Evolutionary conservation across 768 basidiomycete genomes (phyloP).

Genomic region (Cantharellus anzutake): DNA sequence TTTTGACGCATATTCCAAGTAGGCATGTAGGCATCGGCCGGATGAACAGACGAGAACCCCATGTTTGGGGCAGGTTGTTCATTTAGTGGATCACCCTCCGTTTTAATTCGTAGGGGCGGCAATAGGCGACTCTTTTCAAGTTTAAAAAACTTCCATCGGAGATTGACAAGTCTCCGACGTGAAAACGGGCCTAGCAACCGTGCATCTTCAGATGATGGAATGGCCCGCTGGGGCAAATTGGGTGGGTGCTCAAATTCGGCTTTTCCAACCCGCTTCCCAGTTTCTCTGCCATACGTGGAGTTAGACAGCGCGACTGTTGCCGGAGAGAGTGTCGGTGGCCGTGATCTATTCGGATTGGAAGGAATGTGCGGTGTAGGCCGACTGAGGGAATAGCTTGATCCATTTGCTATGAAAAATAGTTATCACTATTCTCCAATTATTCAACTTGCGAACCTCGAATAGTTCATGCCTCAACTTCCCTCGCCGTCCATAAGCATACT

Average conservation of each 20-base stretch:
- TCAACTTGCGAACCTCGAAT: constrained; percentile 31
- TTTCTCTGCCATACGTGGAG: constrained; percentile 25
- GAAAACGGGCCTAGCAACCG: constrained; percentile 43
- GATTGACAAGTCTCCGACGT: constrained; percentile 56
- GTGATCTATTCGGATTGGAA: constrained; percentile 27
- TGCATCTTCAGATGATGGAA: constrained; percentile 39
- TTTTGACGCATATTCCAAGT: not conserved
- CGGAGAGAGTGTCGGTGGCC: constrained; percentile 46
- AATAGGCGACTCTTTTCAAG: constrained; percentile 33
- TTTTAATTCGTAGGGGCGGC: constrained; percentile 28
- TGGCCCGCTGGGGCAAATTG: constrained; percentile 34
- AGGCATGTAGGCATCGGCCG: not conserved
- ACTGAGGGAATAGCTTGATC: constrained; percentile 27
- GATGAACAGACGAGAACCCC: not conserved
- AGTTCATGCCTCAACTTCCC: constrained; percentile 54
- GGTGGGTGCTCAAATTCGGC: constrained; percentile 31
- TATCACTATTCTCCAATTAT: not conserved
- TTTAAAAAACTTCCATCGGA: constrained; percentile 45
- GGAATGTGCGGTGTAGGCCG: constrained; percentile 32
- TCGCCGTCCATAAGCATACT: constrained; percentile 56
- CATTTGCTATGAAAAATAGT: constrained; percentile 28
- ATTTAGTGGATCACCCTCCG: not conserved
- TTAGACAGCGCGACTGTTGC: constrained; percentile 45
- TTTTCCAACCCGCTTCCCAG: constrained; percentile 25
- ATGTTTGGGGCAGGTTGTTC: not conserved